These are phyloP conservation scores for Coemansia sp. DNA, from an alignment of 192 early-diverging fungal genomes.

Conservation along the genomic window DNA sequence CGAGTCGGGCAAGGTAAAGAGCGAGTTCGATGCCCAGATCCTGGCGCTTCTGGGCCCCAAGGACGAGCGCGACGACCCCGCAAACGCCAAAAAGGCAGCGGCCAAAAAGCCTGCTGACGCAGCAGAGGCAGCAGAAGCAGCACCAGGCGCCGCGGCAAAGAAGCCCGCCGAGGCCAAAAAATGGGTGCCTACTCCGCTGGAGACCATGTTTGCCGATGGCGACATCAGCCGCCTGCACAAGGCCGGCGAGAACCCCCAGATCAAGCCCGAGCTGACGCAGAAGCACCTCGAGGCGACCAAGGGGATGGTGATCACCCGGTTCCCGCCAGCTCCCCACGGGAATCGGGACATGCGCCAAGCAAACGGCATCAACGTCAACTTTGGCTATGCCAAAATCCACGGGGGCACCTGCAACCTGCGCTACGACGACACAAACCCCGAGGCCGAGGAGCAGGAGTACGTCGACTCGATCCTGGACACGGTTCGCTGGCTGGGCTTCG, in stretches of 20 bases:
- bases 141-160: conserved; percentile 17
- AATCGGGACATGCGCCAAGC: conserved; percentile 99
- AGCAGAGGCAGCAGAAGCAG: conserved; percentile 5
- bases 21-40: conserved; percentile 81
- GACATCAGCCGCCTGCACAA: conserved; percentile 91
- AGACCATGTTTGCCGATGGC: conserved; percentile 84
- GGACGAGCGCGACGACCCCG: conserved; percentile 89
- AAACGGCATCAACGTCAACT: conserved; percentile 99
- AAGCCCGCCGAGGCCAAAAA: conserved; percentile 20
- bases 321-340: conserved; percentile 99
- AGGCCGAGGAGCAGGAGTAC: conserved; percentile 94
- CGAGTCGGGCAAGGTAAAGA: conserved; percentile 80
- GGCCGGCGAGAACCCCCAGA: conserved; percentile 95
- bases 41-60: conserved; percentile 91
- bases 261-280: conserved; percentile 83
- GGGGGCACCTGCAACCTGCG: conserved; percentile 89
- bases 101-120: conserved; percentile 26
- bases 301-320: conserved; percentile 92
- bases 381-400: conserved; percentile 92
- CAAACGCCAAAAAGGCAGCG: conserved; percentile 35
- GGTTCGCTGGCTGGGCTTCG: conserved; percentile 93
- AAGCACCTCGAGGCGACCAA: conserved; percentile 88
- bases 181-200: conserved; percentile 46
- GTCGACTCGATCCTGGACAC: conserved; percentile 93
- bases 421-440: conserved; percentile 86